Base-by-base conservation (phyloP, 2,329 filamentous ascomycete genomes). In the Tolypocladium ovalisporum region DNA sequence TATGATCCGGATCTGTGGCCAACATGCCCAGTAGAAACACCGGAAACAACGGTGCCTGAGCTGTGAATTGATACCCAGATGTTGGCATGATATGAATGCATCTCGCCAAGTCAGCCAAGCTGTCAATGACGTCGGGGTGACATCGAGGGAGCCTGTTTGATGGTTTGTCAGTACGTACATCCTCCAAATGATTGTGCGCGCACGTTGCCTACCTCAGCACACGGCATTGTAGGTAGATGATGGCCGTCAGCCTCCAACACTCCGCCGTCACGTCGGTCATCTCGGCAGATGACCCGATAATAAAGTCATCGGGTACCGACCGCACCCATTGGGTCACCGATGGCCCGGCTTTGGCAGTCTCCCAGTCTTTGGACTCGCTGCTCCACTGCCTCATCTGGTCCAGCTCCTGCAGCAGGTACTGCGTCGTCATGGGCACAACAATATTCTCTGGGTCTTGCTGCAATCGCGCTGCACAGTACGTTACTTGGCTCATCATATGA, bases 191-290 rank as follows among this genome's bases (percentile, higher is more conserved):
- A 47, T 7, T 9, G 27, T 9, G 3, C n/a, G n/a, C n/a, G 29
- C 17, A 5, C 27, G 1, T 52, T 6, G 37, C 65, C 47, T 61
- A 74, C 72, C 72, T 70, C 47, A 70, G 55, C 17, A 73, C 66
- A 27, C 73, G 71, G 44, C 72, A 75, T 56, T 73, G 71, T 12
- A 71, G 57, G 58, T 75, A 75, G 9, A 75, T 64, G 9, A 75
- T 67, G 6, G 67, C 71, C 5, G 72, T 69, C 40, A 75, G 57
- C 53, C 73, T 70, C 73, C 73, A 75, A 12, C 72, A 70, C 59
- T 75, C 73, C 0, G 73, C 73, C 6, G 73, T 74, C 12, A 73
- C 68, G 37, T 71, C 67, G 0, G 72, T 75, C 73, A 75, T 75
- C 10, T 64, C 63, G 9, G 64, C 52, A n/a, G 66, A 60, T 3